Percentiles rank a stretch among this genome's conserved stretches.
Conservation (phyloP, 192 early-diverging fungal species). For the Phlyctochytrium arcticum region DNA sequence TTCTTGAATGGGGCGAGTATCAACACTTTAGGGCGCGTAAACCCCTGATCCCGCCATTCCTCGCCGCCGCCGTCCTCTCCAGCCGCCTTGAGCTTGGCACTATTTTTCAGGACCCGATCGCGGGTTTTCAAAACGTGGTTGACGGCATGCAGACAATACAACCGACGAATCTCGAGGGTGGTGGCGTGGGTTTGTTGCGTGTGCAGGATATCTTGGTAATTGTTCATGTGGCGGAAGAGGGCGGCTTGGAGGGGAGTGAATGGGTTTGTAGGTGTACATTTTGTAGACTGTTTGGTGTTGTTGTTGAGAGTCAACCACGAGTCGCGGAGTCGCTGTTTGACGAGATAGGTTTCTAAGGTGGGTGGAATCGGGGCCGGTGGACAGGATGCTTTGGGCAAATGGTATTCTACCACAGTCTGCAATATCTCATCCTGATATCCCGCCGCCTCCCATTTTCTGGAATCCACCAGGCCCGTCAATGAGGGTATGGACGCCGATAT, state of each 20-base stretch:
- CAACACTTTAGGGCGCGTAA: constrained; percentile 88
- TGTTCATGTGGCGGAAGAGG: constrained; percentile 43
- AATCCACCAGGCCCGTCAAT: constrained; percentile 26
- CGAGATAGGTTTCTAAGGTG: neutral
- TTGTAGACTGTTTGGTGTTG: neutral
- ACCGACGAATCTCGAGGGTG: constrained; percentile 63
- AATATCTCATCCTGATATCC: constrained; percentile 28
- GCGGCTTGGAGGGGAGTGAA: constrained; percentile 29
- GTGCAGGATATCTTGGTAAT: constrained; percentile 77
- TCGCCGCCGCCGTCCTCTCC: neutral
- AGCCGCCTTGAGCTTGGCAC: constrained; percentile 56
- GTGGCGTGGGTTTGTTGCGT: constrained; percentile 56
- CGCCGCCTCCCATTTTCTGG: constrained; percentile 36
- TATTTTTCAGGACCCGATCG: constrained; percentile 76
- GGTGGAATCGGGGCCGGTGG: no score
- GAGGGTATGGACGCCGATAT: constrained; percentile 24
- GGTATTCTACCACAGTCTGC: constrained; percentile 20
- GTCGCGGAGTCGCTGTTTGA: constrained; percentile 15
- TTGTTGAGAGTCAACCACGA: constrained; percentile 12
- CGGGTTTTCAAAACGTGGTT: constrained; percentile 88
- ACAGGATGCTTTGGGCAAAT: neutral
- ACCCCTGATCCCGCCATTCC: constrained; percentile 92
- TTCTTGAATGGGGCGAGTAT: constrained; percentile 87
- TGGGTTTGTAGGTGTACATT: no score
- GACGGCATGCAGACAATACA: constrained; percentile 78